Percentiles rank a stretch among this genome's conserved stretches.
Evolutionary conservation across 352 stramenopile species (phyloP).

Genomic region (Phytophthora multivora): DNA sequence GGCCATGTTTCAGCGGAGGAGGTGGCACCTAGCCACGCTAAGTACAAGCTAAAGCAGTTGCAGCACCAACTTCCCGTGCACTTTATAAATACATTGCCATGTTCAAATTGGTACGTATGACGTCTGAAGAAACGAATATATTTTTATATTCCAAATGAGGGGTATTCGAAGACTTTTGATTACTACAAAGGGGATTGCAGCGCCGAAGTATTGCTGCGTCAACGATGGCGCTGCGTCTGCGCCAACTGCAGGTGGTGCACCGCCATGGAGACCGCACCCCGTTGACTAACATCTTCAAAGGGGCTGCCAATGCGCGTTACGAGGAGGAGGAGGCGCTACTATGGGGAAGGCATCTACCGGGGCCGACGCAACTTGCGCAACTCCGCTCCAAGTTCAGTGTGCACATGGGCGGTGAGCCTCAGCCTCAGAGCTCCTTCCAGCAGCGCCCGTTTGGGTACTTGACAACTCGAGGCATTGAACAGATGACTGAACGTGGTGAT

Average conservation of each 20-base stretch:
- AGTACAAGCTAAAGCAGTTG: constrained; percentile 1
- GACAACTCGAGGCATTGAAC: constrained; percentile 61
- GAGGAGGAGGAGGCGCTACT: constrained; percentile 48
- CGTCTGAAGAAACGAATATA: neutral
- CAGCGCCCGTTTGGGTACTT: constrained; percentile 71
- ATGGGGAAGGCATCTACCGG: constrained; percentile 56
- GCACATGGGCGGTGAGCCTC: constrained; percentile 6
- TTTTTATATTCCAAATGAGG: too few species aligned
- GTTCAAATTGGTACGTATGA: neutral
- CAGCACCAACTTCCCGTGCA: neutral
- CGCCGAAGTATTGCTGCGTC: neutral
- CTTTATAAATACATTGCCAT: constrained; percentile 16
- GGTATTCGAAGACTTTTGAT: too few species aligned
- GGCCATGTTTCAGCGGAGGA: constrained; percentile 18
- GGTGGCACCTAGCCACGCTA: constrained; percentile 4
- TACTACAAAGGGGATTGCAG: too few species aligned
- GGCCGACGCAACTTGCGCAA: constrained; percentile 34
- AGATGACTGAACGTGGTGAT: constrained; percentile 67
- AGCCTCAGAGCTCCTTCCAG: constrained; percentile 43
- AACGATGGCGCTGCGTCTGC: constrained; percentile 48
- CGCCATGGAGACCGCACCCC: constrained; percentile 83
- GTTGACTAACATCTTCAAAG: constrained; percentile 71
- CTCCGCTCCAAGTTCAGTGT: constrained; percentile 44
- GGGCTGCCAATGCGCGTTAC: constrained; percentile 16
- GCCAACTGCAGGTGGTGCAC: constrained; percentile 80